Percentiles rank a stretch among this genome's conserved stretches.
These are phyloP conservation scores for Chlorella vulgaris DNA, from an alignment of 139 green algal genomes.

Conservation along the genomic window DNA sequence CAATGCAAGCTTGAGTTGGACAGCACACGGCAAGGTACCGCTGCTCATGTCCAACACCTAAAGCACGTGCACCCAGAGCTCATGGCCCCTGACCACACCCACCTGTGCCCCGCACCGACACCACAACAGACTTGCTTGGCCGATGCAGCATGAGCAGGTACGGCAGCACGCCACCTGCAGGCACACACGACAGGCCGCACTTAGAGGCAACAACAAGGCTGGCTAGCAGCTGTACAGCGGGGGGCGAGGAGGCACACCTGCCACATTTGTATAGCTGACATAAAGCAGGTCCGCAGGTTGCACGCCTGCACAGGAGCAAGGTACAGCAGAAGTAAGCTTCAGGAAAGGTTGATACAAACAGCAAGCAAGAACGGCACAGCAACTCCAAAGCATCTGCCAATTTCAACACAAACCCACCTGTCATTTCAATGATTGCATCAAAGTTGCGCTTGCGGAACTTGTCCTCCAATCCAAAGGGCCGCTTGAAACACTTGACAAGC, in stretches of 20 bases:
- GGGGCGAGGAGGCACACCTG: background rate
- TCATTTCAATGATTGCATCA: slow-evolving; percentile 43
- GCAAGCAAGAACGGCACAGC: background rate
- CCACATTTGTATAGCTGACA: slow-evolving; percentile 39
- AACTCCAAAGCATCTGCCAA: background rate
- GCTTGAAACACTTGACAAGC: slow-evolving; percentile 28
- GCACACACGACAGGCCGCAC: too few species aligned
- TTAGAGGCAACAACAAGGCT: too few species aligned
- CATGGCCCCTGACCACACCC: background rate
- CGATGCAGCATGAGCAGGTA: slow-evolving; percentile 68
- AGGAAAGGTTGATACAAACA: background rate
- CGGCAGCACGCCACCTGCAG: slow-evolving; percentile 48
- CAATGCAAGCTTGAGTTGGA: background rate
- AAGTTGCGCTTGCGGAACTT: slow-evolving; percentile 48
- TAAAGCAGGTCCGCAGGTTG: slow-evolving; percentile 34
- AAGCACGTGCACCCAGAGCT: background rate
- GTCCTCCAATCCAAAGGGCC: slow-evolving; percentile 6
- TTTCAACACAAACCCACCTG: slow-evolving; percentile 4
- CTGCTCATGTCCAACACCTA: background rate
- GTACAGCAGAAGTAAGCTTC: background rate
- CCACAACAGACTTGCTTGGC: slow-evolving; percentile 50
- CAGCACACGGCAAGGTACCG: background rate
- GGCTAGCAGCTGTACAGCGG: too few species aligned
- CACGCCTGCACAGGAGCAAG: background rate
- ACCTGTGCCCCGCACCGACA: slow-evolving; percentile 63